Percentiles rank a stretch among this genome's conserved stretches.
Evolutionary conservation across 2,329 filamentous ascomycete species (phyloP).

Genomic region (Diplodia corticola): DNA sequence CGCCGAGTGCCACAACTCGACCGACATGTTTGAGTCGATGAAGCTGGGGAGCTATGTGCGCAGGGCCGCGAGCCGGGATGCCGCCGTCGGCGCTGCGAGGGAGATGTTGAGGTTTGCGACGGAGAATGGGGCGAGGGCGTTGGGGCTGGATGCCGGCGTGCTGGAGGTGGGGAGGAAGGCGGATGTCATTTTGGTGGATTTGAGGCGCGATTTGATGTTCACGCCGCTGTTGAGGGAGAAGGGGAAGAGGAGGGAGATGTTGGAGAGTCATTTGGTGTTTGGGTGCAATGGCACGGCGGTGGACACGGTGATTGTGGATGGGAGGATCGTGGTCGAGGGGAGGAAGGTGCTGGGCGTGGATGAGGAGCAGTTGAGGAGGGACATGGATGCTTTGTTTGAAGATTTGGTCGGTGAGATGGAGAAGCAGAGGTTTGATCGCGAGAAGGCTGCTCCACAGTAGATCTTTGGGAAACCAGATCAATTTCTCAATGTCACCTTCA

Average conservation of each 20-base stretch:
- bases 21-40: conserved; percentile 32
- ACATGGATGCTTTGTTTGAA: conserved; percentile 10
- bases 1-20: conserved; percentile 32
- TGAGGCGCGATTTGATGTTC: conserved; percentile 33
- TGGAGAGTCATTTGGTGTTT: conserved; percentile 30
- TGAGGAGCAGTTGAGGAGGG: conserved; percentile 27
- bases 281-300: conserved; percentile 31
- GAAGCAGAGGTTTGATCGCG: conserved; percentile 1
- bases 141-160: conserved; percentile 29
- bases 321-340: conserved; percentile 27
- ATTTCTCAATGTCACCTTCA: too few relatives aligned
- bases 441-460: background rate
- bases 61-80: conserved; percentile 27
- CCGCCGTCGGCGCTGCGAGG: conserved; percentile 25
- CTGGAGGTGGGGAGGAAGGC: conserved; percentile 29
- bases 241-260: conserved; percentile 24
- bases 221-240: conserved; percentile 26
- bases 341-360: conserved; percentile 30
- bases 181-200: conserved; percentile 30
- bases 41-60: conserved; percentile 31
- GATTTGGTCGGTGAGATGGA: background rate
- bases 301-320: conserved; percentile 30
- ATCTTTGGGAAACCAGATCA: too few relatives aligned
- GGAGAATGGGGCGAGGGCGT: conserved; percentile 28
- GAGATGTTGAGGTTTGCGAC: conserved; percentile 31